Evolutionary conservation across 2,329 filamentous ascomycete genomes (phyloP), one percentile per base, ranked within the genome.

Genomic region (Colletotrichum endophyticum): DNA sequence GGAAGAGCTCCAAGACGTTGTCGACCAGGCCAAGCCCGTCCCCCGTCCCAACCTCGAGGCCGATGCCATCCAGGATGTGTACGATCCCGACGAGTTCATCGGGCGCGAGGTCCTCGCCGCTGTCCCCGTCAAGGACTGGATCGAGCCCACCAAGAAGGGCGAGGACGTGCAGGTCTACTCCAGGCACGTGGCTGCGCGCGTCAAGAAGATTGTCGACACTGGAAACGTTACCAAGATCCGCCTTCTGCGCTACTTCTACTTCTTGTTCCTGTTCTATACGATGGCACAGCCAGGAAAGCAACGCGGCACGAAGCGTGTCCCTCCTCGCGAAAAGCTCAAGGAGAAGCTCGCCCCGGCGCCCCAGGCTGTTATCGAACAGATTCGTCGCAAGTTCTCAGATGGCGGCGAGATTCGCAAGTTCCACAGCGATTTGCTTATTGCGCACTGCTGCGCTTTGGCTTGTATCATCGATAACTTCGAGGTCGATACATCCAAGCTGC

Each of bases 61-160:
- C 3, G 87, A 89, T 30, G 91, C 91, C 59, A 91, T 95, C 27
- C 89, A 93, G 76, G 93, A 96, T 73, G 94, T 96, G 49, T 97
- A 97, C 84, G 88, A 93, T 6, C 88, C 92, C 19, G 88, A 92
- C 34, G 87, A 87, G 9, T 87, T 97, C 49, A 92, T 97, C 70
- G 94, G 94, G 3, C 84, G 86, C 27, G 92, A 94, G 49, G 90
- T 94, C 28, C 89, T 96, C 83, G 91, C 91, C 68, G 86, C 91
- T 15, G 88, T 97, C 9, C 91, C 92, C 13, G 90, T 96, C 74
- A 91, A 92, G 81, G 93, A 95, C 79, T 97, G 95, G 95, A 89
- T 94, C 78, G 91, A 95, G 75, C 89, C 90, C 64, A 88, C 90
- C n/a, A 89, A 90, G 79, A 88, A 89, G 28, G 89, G 89, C 36